Evolutionary conservation across 805 yeast species (phyloP).

Genomic region (Hanseniaspora guilliermondii): DNA sequence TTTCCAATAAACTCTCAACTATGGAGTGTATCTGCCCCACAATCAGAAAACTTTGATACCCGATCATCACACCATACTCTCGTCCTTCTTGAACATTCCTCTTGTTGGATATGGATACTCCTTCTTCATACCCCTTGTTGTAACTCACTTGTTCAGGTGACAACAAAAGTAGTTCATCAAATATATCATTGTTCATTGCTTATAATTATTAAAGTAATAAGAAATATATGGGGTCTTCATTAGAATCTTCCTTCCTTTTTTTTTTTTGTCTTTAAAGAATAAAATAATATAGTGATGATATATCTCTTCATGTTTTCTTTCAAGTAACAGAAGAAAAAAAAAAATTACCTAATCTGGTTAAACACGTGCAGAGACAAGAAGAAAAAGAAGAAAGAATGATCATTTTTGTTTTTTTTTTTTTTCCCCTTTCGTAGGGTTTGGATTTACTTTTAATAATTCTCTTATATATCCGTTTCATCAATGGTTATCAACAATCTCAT

Average conservation of each 20-base stretch:
- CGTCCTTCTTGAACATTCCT: conserved; percentile 6
- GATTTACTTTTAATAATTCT: no score
- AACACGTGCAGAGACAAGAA: no score
- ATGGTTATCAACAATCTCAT: background rate
- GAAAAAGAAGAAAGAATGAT: no score
- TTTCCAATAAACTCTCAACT: background rate
- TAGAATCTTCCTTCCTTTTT: no score
- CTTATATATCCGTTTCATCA: background rate
- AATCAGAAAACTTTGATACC: conserved; percentile 6
- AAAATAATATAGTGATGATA: no score
- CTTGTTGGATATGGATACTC: background rate
- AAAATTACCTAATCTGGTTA: no score
- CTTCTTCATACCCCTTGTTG: conserved; percentile 4
- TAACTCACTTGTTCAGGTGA: conserved; percentile 10
- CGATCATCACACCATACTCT: conserved; percentile 11
- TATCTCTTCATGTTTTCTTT: no score
- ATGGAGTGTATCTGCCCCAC: background rate
- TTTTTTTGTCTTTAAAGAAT: no score
- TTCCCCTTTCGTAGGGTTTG: no score
- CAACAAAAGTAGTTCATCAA: conserved; percentile 1
- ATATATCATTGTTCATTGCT: conserved; percentile 5
- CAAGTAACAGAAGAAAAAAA: no score
- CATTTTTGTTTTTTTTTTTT: no score
- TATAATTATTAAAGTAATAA: background rate
- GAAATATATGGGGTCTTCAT: no score